Evolutionary conservation across 139 green algal species (phyloP).

Genomic region (Chlorella vulgaris): DNA sequence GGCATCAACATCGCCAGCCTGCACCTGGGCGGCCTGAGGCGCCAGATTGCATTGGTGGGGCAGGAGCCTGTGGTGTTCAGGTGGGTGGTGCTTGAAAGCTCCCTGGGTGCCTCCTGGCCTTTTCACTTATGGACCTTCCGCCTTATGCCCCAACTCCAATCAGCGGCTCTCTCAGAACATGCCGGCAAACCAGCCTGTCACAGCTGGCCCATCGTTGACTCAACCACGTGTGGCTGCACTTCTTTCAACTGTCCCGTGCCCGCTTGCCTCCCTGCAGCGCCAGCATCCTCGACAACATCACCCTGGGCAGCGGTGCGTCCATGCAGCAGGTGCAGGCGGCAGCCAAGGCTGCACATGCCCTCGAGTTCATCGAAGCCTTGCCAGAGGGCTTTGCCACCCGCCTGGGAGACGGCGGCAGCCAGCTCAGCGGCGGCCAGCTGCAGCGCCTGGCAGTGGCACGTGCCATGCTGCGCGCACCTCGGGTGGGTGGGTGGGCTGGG

Average conservation of each 20-base stretch:
- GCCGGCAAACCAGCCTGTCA: too few relatives aligned
- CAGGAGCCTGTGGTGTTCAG: conserved; percentile 94
- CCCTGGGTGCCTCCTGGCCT: too few relatives aligned
- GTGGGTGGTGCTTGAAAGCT: not conserved
- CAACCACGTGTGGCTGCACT: too few relatives aligned
- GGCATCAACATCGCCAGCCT: conserved; percentile 73
- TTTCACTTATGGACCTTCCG: too few relatives aligned
- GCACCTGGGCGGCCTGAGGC: conserved; percentile 76
- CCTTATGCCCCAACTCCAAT: too few relatives aligned
- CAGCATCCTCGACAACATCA: conserved; percentile 32
- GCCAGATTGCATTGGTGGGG: conserved; percentile 66
- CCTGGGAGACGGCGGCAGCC: conserved; percentile 58
- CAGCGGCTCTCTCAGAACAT: too few relatives aligned
- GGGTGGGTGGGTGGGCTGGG: conserved; percentile 39
- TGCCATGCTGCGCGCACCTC: conserved; percentile 61
- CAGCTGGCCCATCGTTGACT: too few relatives aligned
- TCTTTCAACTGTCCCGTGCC: too few relatives aligned
- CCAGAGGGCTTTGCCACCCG: conserved; percentile 60
- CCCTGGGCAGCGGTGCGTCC: conserved; percentile 22
- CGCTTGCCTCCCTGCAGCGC: not conserved
- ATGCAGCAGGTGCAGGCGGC: conserved; percentile 59
- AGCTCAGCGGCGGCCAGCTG: conserved; percentile 78
- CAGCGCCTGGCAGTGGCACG: conserved; percentile 85
- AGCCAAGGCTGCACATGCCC: conserved; percentile 66
- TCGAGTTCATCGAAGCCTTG: conserved; percentile 66